Conservation (phyloP, 352 stramenopile species). For the Phytophthora ramorum region DNA sequence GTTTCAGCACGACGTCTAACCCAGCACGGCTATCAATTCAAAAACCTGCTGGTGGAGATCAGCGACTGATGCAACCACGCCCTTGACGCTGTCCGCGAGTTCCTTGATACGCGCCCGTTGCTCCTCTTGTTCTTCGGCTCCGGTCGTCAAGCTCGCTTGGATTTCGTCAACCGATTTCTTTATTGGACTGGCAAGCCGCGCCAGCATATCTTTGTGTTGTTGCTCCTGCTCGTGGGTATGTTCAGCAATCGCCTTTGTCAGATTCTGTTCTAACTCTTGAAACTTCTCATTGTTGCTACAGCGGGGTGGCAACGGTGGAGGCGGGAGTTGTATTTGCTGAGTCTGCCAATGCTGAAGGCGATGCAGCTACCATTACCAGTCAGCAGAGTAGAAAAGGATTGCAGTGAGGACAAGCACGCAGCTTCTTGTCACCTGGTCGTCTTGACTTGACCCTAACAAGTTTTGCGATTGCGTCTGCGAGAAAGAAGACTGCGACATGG, state of each 20-base stretch:
- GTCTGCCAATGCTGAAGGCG: conserved; percentile 28
- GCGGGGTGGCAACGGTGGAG: background rate
- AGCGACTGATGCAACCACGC: conserved; percentile 25
- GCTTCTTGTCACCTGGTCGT: conserved; percentile 34
- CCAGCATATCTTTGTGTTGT: conserved; percentile 28
- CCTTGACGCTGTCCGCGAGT: conserved; percentile 21
- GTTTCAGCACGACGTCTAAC: conserved; percentile 7
- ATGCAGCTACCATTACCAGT: conserved; percentile 21
- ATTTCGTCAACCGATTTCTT: conserved; percentile 33
- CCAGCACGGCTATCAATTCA: background rate
- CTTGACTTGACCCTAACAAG: conserved; percentile 38
- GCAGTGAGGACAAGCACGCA: background rate
- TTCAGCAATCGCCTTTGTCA: conserved; percentile 20
- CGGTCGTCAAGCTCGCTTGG: conserved; percentile 12
- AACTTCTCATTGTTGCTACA: conserved; percentile 22
- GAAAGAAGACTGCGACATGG: conserved; percentile 53
- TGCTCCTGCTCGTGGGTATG: conserved; percentile 26
- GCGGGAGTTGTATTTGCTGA: conserved; percentile 6
- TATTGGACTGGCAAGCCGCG: conserved; percentile 23
- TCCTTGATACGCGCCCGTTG: conserved; percentile 15
- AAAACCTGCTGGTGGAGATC: conserved; percentile 43
- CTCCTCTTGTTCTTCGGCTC: conserved; percentile 10
- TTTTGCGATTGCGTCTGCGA: conserved; percentile 47
- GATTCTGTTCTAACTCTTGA: conserved; percentile 17
- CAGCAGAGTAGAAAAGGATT: background rate